Percentiles rank a stretch among this genome's conserved stretches.
These are phyloP conservation scores for Amoebophrya sp. DNA, from an alignment of 169 alveolate genomes.

Conservation along the genomic window DNA sequence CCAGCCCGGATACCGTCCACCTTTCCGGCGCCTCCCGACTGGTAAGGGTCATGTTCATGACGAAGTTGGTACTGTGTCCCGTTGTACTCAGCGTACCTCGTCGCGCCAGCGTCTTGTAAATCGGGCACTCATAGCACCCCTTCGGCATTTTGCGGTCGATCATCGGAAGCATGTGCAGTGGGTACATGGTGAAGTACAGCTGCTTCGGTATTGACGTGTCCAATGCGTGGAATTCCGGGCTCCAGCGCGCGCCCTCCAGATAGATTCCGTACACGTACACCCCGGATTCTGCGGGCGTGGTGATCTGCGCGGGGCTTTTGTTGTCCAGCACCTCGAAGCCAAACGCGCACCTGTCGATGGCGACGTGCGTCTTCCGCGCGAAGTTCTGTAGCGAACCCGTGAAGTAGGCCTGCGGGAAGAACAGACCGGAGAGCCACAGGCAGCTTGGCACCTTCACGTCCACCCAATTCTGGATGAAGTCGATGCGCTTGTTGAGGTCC, in stretches of 20 bases:
- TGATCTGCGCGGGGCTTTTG: background rate
- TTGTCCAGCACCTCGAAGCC: background rate
- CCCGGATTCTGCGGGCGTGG: background rate
- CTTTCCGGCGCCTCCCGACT: background rate
- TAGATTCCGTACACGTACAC: background rate
- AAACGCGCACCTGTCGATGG: background rate
- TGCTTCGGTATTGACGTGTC: conserved; percentile 22
- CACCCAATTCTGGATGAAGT: conserved; percentile 69
- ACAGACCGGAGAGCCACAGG: conserved; percentile 79
- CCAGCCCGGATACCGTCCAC: background rate
- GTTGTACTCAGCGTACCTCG: conserved; percentile 78
- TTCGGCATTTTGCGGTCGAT: conserved; percentile 64
- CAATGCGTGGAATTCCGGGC: background rate
- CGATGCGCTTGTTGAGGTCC: conserved; percentile 70
- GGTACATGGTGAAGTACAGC: background rate
- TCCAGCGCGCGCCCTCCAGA: background rate
- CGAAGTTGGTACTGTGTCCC: conserved; percentile 83
- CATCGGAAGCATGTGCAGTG: conserved; percentile 63
- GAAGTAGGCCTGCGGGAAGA: conserved; percentile 84
- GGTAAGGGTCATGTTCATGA: conserved; percentile 41
- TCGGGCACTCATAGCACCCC: conserved; percentile 71
- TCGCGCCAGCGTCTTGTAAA: conserved; percentile 73
- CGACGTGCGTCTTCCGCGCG: conserved; percentile 54
- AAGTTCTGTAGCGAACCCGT: conserved; percentile 78
- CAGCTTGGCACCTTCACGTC: conserved; percentile 73